Evolutionary conservation across 2,329 filamentous ascomycete genomes (phyloP).

Genomic region (Botryosphaeria dothidea): DNA sequence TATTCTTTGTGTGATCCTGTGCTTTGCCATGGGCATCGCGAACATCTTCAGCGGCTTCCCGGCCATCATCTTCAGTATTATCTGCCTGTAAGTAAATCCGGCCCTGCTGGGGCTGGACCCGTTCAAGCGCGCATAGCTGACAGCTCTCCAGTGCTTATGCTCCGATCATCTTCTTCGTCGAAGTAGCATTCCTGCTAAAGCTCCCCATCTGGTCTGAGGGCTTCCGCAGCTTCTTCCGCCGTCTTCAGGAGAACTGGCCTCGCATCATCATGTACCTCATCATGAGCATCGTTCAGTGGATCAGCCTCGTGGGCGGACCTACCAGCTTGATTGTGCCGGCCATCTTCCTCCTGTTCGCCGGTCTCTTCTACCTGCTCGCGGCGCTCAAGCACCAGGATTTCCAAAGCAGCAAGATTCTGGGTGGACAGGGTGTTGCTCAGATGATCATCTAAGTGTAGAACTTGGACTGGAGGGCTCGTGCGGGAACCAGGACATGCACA

Average conservation of each 20-base stretch:
- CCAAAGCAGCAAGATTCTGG: conserved; percentile 92
- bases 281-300: conserved; percentile 83
- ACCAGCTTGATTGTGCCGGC: conserved; percentile 85
- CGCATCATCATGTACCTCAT: conserved; percentile 81
- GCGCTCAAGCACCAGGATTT: conserved; percentile 82
- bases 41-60: conserved; percentile 65
- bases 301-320: conserved; percentile 64
- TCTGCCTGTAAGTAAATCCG: conserved; percentile 47
- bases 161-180: conserved; percentile 54
- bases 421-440: conserved; percentile 89
- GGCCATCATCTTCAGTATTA: conserved; percentile 61
- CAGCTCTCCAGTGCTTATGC: conserved; percentile 41
- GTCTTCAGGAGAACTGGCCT: conserved; percentile 95
- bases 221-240: conserved; percentile 88
- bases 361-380: conserved; percentile 77
- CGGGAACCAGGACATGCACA: background rate
- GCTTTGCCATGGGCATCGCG: conserved; percentile 67
- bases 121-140: conserved; percentile 3
- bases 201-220: conserved; percentile 92
- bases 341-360: conserved; percentile 75
- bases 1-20: conserved; percentile 64
- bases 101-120: background rate
- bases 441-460: conserved; percentile 77
- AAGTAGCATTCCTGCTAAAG: conserved; percentile 91
- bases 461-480: background rate